Evolutionary conservation across 108 stramenopile genomes (phyloP).

Genomic region (Seminavis robusta): DNA sequence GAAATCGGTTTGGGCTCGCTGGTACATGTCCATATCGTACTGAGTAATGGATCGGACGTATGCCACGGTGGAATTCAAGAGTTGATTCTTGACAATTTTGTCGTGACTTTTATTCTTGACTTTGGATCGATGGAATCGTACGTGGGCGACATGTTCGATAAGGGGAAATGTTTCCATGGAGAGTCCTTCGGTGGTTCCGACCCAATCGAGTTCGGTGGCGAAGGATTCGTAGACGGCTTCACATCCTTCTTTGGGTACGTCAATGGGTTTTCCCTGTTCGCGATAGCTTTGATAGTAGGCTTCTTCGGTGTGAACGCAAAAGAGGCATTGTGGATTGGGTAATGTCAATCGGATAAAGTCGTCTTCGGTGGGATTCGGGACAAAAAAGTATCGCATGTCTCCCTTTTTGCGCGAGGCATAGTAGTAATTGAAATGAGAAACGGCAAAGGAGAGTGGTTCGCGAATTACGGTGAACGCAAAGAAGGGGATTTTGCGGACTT

Average conservation of each 20-base stretch:
- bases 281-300: too few relatives aligned
- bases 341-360: neutral
- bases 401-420: too few relatives aligned
- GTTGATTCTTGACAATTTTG: too few relatives aligned
- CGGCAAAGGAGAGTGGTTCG: constrained; percentile 1
- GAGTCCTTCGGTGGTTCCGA: neutral
- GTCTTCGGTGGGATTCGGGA: neutral
- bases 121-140: too few relatives aligned
- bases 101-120: too few relatives aligned
- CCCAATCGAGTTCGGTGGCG: neutral
- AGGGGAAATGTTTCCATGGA: constrained; percentile 1
- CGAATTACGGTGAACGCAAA: neutral
- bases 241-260: neutral
- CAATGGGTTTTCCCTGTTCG: too few relatives aligned
- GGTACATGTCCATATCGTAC: too few relatives aligned
- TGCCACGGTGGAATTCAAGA: too few relatives aligned
- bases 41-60: too few relatives aligned
- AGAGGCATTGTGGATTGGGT: neutral
- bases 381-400: too few relatives aligned
- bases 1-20: too few relatives aligned
- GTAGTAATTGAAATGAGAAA: neutral
- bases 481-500: neutral
- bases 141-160: too few relatives aligned
- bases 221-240: neutral
- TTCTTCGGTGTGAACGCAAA: neutral